Evolutionary conservation across 176 grass and related monocot genomes (phyloP).

Genomic region (Hordeum vulgare): MorexV3_pseudomolecules_assembly NC_058522.1:513277333-513277832

Average conservation of each 20-base stretch:
- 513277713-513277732: neutral
- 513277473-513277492: neutral
- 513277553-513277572: neutral
- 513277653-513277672: neutral
- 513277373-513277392: conserved; percentile 56
- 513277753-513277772: neutral
- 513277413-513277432: conserved; percentile 45
- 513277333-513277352: conserved; percentile 49
- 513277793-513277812: neutral
- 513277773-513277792: neutral
- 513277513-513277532: neutral
- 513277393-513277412: conserved; percentile 90
- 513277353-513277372: conserved; percentile 57
- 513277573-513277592: neutral
- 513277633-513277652: neutral
- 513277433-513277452: conserved; percentile 6
- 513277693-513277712: neutral
- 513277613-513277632: neutral
- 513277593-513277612: neutral
- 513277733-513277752: neutral
- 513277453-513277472: conserved; percentile 18
- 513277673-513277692: neutral
- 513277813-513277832: neutral
- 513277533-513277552: neutral
- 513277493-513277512: neutral